Evolutionary conservation across 352 stramenopile species (phyloP).

Genomic region (Phytopythium litorale): DNA sequence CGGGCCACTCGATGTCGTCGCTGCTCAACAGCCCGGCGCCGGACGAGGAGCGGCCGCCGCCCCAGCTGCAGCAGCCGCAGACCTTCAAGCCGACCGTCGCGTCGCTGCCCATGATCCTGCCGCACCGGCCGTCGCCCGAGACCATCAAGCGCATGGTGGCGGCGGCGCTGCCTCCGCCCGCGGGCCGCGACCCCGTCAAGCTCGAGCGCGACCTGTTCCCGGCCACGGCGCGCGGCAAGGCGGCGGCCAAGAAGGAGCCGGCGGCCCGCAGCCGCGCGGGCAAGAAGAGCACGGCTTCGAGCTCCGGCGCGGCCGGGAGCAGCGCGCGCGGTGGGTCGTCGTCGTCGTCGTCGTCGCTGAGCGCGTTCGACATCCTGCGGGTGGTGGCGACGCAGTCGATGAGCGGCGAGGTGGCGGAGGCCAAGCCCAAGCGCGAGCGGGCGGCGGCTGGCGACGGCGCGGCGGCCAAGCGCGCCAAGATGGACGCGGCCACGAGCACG

Average conservation of each 20-base stretch:
- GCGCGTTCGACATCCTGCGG: slow-evolving; percentile 78
- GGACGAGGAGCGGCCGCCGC: slow-evolving; percentile 23
- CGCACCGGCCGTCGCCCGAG: slow-evolving; percentile 13
- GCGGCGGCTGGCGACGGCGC: slow-evolving; percentile 6
- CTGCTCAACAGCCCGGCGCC: slow-evolving; percentile 66
- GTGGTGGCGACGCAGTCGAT: slow-evolving; percentile 77
- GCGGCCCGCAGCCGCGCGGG: slow-evolving; percentile 13
- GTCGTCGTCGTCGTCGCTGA: slow-evolving; percentile 42
- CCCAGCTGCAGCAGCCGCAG: too few species aligned
- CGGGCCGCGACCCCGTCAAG: slow-evolving; percentile 8
- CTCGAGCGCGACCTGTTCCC: slow-evolving; percentile 8
- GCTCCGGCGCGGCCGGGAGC: neutral
- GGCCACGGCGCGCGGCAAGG: neutral
- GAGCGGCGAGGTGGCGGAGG: slow-evolving; percentile 40
- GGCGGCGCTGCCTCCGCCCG: slow-evolving; percentile 13
- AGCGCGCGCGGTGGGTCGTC: slow-evolving; percentile 12
- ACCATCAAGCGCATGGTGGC: slow-evolving; percentile 14
- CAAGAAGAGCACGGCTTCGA: slow-evolving; percentile 15
- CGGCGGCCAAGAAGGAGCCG: slow-evolving; percentile 15
- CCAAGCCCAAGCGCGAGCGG: slow-evolving; percentile 33
- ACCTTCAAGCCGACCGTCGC: slow-evolving; percentile 23
- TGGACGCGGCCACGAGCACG: slow-evolving; percentile 18
- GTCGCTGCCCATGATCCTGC: slow-evolving; percentile 37
- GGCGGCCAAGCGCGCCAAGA: slow-evolving; percentile 26
- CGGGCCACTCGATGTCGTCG: slow-evolving; percentile 63